Evolutionary conservation across 129 eudicot species (phyloP), one percentile per base, ranked within the genome.

Genomic region (Ambrosia trifida): DNA sequence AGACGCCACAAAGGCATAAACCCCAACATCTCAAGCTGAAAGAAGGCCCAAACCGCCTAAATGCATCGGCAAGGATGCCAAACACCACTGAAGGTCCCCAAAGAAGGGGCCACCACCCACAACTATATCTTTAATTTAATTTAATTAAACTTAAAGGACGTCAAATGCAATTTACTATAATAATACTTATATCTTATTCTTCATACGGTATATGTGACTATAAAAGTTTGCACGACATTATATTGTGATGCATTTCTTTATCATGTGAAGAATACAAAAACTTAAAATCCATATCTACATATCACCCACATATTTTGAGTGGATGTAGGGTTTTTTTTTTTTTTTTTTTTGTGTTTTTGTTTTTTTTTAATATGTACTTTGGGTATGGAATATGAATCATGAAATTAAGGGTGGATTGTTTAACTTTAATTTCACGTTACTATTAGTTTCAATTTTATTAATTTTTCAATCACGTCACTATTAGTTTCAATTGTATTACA

Each of bases 241-340:
- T n/a, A 19, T 53, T 19, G 11, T 53, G 2, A 18, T 20, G 18
- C 24, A 49, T 14, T 49, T 0, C 2, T 40, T 40, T 40, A 40
- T 40, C 44, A 6, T 47, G 13, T 18, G 13, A 17, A 18, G 20
- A 9, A 20, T 53, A 53, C 14, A 19, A 2, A n/a, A 19, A 53
- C 13, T 18, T 19, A 18, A 53, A 53, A 53, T 19, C 32, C 60
- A 9, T 6, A 53, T 53, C 32, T 9, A 19, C 32, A 19, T 53
- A 7, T 1, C 13, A 53, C 60, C 60, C 60, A 19, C 33, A 53
- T 53, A 53, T 19, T 53, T 53, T 53, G 32, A 28, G 60, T 53
- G 60, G 60, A 53, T 53, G 60, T 10, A 19, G 59, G 24, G 18
- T 53, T 53, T 53, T n/a, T n/a, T n/a, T n/a, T n/a, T 18, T 53